Percentiles rank a stretch among this genome's conserved stretches.
Conservation (phyloP, 2,329 filamentous ascomycete genomes). For the Ceratocystis cubensis region DNA sequence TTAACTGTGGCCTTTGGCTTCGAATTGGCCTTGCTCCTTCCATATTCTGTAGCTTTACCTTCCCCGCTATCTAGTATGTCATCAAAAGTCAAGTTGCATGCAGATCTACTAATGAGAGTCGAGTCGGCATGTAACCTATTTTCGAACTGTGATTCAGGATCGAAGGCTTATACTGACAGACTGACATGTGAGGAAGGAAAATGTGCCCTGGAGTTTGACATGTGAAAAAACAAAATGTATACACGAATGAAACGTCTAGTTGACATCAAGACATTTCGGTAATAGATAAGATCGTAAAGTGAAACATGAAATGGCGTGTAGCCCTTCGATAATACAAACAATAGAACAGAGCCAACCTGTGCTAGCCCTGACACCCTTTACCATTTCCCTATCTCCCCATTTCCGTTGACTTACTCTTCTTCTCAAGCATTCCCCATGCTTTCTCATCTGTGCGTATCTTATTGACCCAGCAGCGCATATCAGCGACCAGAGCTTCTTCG, state of each 20-base stretch:
- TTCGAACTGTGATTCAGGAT: not conserved
- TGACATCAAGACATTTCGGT: not conserved
- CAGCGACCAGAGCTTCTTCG: slow-evolving; percentile 29
- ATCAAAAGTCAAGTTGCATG: not conserved
- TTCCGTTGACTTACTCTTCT: slow-evolving; percentile 15
- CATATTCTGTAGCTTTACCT: not conserved
- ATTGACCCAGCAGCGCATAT: slow-evolving; percentile 11
- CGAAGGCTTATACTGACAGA: not conserved
- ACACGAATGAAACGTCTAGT: not conserved
- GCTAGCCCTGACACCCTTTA: not conserved
- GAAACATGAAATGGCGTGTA: not conserved
- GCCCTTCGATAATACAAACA: not conserved
- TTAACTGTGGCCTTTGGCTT: too few species aligned
- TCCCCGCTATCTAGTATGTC: not conserved
- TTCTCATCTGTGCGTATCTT: slow-evolving; percentile 11
- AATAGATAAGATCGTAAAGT: not conserved
- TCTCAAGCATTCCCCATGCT: slow-evolving; percentile 17
- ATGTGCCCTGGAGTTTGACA: not conserved
- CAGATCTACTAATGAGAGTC: not conserved
- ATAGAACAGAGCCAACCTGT: not conserved
- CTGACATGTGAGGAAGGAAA: not conserved
- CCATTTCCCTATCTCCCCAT: not conserved
- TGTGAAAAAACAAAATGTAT: not conserved
- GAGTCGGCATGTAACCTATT: slow-evolving; percentile 1
- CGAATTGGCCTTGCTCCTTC: too few species aligned